phyloP scores from a whole-genome alignment of 257 asterid genomes.

The Solanum neorickii region DNA sequence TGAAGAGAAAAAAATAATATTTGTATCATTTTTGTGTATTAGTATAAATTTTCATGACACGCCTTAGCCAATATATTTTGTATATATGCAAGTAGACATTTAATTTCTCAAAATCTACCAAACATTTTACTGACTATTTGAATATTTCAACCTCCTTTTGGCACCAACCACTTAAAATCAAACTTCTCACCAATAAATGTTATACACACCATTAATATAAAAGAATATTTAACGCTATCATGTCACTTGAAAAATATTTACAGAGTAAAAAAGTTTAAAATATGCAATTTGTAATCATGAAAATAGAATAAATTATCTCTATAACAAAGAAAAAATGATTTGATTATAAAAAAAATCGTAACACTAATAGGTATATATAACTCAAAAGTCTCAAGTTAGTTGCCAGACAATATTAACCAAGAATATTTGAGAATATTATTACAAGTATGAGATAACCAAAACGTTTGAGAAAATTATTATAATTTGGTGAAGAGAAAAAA shows the following conservation, averaged over 20 bases:
- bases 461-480: neutral
- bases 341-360: neutral
- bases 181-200: neutral
- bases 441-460: neutral
- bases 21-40: neutral
- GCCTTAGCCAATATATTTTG: neutral
- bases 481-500: neutral
- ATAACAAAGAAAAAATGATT: neutral
- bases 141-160: neutral
- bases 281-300: too few relatives aligned
- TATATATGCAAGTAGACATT: neutral
- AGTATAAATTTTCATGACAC: neutral
- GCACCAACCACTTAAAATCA: neutral
- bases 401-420: neutral
- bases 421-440: neutral
- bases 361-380: neutral
- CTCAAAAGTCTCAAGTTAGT: neutral
- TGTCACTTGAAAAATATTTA: neutral
- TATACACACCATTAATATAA: neutral
- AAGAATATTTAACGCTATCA: neutral
- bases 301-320: too few relatives aligned
- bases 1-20: neutral
- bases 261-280: too few relatives aligned
- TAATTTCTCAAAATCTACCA: neutral
- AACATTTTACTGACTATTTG: neutral